Percentiles rank a stretch among this genome's conserved stretches.
Evolutionary conservation across 192 early-diverging fungal species (phyloP).

Genomic region (Podila epicladia): DNA sequence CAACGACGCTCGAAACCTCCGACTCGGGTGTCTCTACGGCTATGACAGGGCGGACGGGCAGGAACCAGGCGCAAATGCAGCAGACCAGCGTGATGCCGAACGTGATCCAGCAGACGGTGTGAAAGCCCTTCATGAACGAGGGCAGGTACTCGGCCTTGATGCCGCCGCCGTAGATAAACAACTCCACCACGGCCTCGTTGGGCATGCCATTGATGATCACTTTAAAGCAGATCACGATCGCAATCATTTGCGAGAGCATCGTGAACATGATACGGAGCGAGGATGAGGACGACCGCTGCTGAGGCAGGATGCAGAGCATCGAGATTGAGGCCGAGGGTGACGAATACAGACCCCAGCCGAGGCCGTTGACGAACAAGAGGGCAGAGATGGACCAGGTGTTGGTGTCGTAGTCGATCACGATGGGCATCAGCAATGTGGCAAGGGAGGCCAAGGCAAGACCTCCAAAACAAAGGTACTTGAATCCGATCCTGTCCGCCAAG

Average conservation of each 20-base stretch:
- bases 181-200: slow-evolving; percentile 3
- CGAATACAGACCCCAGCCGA: slow-evolving; percentile 17
- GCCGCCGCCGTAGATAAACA: slow-evolving; percentile 18
- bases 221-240: slow-evolving; percentile 27
- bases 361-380: slow-evolving; percentile 3
- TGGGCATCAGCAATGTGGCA: slow-evolving; percentile 4
- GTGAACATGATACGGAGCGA: slow-evolving; percentile 24
- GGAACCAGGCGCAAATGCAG: slow-evolving; percentile 9
- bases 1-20: neutral
- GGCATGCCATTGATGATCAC: slow-evolving; percentile 21
- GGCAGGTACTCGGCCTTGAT: slow-evolving; percentile 7
- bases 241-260: slow-evolving; percentile 20
- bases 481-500: slow-evolving; percentile 13
- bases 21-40: neutral
- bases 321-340: slow-evolving; percentile 20
- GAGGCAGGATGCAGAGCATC: slow-evolving; percentile 17
- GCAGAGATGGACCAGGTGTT: slow-evolving; percentile 22
- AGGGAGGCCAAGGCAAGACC: slow-evolving; percentile 8
- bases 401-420: slow-evolving; percentile 5
- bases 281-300: slow-evolving; percentile 9
- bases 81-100: slow-evolving; percentile 16
- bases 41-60: slow-evolving; percentile 8
- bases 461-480: slow-evolving; percentile 3
- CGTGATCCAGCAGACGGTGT: slow-evolving; percentile 14
- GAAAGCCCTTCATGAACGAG: slow-evolving; percentile 14